phyloP scores from a whole-genome alignment of 2,329 filamentous ascomycete species.

The Ciborinia camelliae region DNA sequence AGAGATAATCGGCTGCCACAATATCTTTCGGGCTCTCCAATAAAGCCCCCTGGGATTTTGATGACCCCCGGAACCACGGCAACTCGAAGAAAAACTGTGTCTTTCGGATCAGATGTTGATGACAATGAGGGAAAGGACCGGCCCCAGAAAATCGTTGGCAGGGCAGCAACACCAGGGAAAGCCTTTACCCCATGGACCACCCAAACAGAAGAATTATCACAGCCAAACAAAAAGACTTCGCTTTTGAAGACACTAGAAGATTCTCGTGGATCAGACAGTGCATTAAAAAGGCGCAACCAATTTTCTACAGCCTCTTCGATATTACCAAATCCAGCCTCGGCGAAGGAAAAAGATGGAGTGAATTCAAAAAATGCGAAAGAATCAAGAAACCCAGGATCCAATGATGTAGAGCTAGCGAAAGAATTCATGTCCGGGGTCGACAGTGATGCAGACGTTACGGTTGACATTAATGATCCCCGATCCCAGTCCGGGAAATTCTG shows the following conservation, averaged over 20 bases:
- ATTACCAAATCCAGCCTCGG: constrained; percentile 11
- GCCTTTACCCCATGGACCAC: constrained; percentile 33
- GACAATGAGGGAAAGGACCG: constrained; percentile 31
- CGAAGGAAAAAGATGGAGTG: not conserved
- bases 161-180: constrained; percentile 36
- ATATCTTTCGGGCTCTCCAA: constrained; percentile 34
- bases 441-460: constrained; percentile 59
- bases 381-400: constrained; percentile 18
- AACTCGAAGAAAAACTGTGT: constrained; percentile 60
- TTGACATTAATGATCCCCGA: constrained; percentile 69
- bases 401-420: constrained; percentile 22
- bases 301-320: constrained; percentile 5
- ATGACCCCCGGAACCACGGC: constrained; percentile 62
- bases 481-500: constrained; percentile 75
- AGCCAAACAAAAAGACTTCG: constrained; percentile 41
- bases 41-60: constrained; percentile 50
- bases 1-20: constrained; percentile 30
- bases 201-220: constrained; percentile 24
- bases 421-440: constrained; percentile 34
- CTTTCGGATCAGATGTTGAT: constrained; percentile 56
- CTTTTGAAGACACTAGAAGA: constrained; percentile 48
- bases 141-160: constrained; percentile 21
- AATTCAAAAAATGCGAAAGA: not conserved
- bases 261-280: constrained; percentile 37
- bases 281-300: constrained; percentile 18